Evolutionary conservation across 1,284 basidiomycete species (phyloP), one percentile per base, ranked within the genome.

Genomic region (Ceratobasidium sp.): DNA sequence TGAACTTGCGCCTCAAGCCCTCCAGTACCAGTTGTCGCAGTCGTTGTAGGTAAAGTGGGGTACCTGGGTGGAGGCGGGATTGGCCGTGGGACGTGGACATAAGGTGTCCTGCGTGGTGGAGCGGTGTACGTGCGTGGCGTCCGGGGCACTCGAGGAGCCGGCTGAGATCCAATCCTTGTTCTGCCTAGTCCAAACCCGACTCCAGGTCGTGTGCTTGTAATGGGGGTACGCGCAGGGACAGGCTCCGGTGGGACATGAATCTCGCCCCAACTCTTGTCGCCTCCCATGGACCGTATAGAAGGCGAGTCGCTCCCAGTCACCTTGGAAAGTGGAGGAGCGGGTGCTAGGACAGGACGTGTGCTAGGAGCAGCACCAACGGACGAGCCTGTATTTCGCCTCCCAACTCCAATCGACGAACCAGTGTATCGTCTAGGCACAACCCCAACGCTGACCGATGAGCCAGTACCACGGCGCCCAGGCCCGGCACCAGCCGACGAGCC

Each of bases 41-140:
- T n/a, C 16, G 53, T 24, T 6, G 37, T 69, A 19, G 66, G 66
- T 34, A 69, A 11, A 5, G 53, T 22, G 3, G 66, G 51, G 37
- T 69, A 69, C n/a, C 51, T 34, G 9, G 66, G 66, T 69, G 66
- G 51, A 48, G 66, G 64, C 24, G 66, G 66, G 22, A 69, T 69
- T 3, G 53, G 66, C 13, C 39, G 34, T 29, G 53, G 66, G 31
- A 69, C 66, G 29, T 69, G 66, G 19, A 69, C 66, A 34, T 69
- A 69, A 22, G 51, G 66, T 34, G 51, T 29, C 9, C 66, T 8
- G 5, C 53, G 37, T 16, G 66, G 53, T 27, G 66, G 66, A 27
- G 53, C 66, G 6, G 66, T 58, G 41, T 56, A 58, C 13, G 43
- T 58, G n/a, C 53, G 31, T 6, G 34, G 19, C 6, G 59, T 31